Evolutionary conservation across 176 grass and related monocot genomes (phyloP).

Genomic region (Oryza officinalis): DNA sequence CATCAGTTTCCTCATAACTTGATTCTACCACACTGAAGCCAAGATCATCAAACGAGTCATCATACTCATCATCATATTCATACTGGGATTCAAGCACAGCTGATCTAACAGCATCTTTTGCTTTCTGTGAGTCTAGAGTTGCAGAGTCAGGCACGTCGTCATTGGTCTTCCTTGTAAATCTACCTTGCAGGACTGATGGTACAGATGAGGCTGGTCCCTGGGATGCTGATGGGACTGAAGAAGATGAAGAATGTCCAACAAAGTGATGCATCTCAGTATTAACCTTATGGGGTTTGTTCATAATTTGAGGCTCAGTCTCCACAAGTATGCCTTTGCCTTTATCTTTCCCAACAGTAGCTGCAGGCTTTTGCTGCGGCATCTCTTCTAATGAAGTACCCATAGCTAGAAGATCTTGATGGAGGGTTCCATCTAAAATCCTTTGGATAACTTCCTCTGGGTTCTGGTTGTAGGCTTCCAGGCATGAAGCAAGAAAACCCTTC

Average conservation of each 20-base stretch:
- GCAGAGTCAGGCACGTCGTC: constrained; percentile 53
- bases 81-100: constrained; percentile 63
- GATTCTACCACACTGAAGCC: constrained; percentile 85
- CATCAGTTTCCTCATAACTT: constrained; percentile 79
- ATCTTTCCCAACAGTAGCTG: constrained; percentile 53
- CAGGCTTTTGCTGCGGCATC: constrained; percentile 55
- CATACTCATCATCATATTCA: constrained; percentile 96
- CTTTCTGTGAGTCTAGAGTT: constrained; percentile 63
- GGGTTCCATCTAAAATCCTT: constrained; percentile 85
- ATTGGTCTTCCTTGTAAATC: constrained; percentile 82
- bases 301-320: constrained; percentile 43
- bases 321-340: constrained; percentile 84
- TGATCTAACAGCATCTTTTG: constrained; percentile 61
- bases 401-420: constrained; percentile 88
- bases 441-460: constrained; percentile 89
- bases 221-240: constrained; percentile 45
- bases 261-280: constrained; percentile 22
- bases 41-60: constrained; percentile 98
- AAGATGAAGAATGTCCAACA: constrained; percentile 52
- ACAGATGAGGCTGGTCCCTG: constrained; percentile 41
- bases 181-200: constrained; percentile 62
- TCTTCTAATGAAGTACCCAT: constrained; percentile 81
- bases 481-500: constrained; percentile 81
- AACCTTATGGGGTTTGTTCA: constrained; percentile 31
- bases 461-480: constrained; percentile 92